Evolutionary conservation across 2,329 filamentous ascomycete genomes (phyloP).

Genomic region (Lasiodiplodia sp.): DNA sequence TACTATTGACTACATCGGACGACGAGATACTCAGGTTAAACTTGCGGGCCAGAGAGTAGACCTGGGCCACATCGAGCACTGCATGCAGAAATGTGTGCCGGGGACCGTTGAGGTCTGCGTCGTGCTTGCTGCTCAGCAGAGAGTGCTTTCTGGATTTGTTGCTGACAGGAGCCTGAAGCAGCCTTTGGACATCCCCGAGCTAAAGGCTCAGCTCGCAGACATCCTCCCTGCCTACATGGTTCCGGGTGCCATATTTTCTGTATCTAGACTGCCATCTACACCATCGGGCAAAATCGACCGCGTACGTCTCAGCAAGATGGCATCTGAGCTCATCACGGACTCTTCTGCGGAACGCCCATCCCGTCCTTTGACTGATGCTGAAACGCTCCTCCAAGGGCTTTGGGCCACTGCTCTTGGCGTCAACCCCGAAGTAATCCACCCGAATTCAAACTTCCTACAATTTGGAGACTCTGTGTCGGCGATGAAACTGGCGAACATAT

Average conservation of each 20-base stretch:
- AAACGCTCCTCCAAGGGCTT: neutral
- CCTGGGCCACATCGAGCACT: conserved; percentile 54
- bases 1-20: conserved; percentile 44
- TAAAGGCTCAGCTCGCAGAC: neutral
- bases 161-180: neutral
- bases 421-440: neutral
- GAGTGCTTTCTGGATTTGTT: neutral
- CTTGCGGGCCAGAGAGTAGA: conserved; percentile 56
- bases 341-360: neutral
- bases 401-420: conserved; percentile 10
- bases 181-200: neutral
- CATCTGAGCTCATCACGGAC: neutral
- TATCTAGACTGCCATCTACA: neutral
- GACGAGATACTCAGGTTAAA: conserved; percentile 47
- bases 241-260: neutral
- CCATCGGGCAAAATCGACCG: conserved; percentile 1
- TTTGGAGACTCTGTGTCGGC: conserved; percentile 46
- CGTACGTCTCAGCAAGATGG: neutral
- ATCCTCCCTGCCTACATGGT: conserved; percentile 7
- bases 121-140: neutral
- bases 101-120: neutral
- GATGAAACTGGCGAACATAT: conserved; percentile 36
- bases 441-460: conserved; percentile 37
- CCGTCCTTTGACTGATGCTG: neutral
- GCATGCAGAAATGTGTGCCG: neutral